Percentiles rank a stretch among this genome's conserved stretches.
phyloP scores from a whole-genome alignment of 805 yeast species.

The Lipomyces mesembrius region DNA sequence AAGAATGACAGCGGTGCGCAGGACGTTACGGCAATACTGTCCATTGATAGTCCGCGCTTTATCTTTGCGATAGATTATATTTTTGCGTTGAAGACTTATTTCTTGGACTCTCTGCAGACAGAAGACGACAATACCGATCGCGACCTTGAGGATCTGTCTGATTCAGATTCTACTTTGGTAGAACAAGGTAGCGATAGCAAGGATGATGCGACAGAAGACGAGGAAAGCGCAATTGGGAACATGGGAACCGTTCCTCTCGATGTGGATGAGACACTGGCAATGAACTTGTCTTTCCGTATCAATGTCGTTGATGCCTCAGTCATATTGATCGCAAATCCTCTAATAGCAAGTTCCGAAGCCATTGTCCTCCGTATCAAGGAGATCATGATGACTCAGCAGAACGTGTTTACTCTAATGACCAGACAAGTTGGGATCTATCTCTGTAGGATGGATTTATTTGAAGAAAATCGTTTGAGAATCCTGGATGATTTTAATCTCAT shows the following conservation, averaged over 20 bases:
- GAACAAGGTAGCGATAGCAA: background rate
- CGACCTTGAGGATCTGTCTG: slow-evolving; percentile 31
- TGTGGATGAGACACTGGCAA: slow-evolving; percentile 24
- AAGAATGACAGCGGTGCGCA: slow-evolving; percentile 43
- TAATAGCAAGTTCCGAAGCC: slow-evolving; percentile 73
- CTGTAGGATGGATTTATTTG: slow-evolving; percentile 69
- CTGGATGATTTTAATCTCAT: slow-evolving; percentile 88
- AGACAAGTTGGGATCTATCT: slow-evolving; percentile 86
- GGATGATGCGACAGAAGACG: background rate
- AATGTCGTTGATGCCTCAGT: slow-evolving; percentile 79
- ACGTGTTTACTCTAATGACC: slow-evolving; percentile 66
- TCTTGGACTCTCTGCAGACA: slow-evolving; percentile 52
- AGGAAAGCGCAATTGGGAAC: slow-evolving; percentile 8
- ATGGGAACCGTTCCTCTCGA: slow-evolving; percentile 25
- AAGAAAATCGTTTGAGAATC: slow-evolving; percentile 67
- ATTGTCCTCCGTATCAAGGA: slow-evolving; percentile 88
- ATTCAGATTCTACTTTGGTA: slow-evolving; percentile 7
- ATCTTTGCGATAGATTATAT: slow-evolving; percentile 86
- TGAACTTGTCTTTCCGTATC: slow-evolving; percentile 49
- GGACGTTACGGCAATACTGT: slow-evolving; percentile 57
- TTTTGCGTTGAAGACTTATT: slow-evolving; percentile 67
- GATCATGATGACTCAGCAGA: slow-evolving; percentile 68
- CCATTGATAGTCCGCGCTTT: slow-evolving; percentile 78
- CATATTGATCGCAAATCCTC: slow-evolving; percentile 79
- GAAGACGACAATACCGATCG: slow-evolving; percentile 30